These are phyloP conservation scores for Priceomyces carsonii DNA, from an alignment of 805 yeast genomes.

Conservation along the genomic window DNA sequence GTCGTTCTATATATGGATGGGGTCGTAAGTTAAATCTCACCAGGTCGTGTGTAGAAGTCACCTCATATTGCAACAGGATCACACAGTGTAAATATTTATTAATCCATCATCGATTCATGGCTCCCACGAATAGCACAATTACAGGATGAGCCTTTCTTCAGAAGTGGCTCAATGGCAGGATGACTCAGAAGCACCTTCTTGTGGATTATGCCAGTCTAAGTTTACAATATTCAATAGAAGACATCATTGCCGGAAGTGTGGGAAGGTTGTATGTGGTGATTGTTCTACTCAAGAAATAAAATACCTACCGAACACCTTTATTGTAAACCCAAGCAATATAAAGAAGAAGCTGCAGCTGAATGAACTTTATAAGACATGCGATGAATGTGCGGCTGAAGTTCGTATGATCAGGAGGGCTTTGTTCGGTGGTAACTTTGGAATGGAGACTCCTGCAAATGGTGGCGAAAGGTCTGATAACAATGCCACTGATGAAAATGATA, in stretches of 20 bases:
- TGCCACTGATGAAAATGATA: constrained; percentile 2
- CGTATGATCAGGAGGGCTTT: constrained; percentile 48
- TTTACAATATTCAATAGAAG: constrained; percentile 68
- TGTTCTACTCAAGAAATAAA: constrained; percentile 58
- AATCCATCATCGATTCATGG: no score
- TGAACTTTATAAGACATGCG: constrained; percentile 73
- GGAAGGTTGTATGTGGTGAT: constrained; percentile 69
- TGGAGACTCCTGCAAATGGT: background rate
- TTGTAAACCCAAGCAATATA: constrained; percentile 55
- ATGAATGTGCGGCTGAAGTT: constrained; percentile 66
- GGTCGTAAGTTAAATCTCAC: no score
- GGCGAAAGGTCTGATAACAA: constrained; percentile 14
- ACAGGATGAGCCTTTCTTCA: constrained; percentile 3
- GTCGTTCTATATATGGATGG: no score
- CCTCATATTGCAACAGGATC: no score
- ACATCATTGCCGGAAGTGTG: constrained; percentile 85
- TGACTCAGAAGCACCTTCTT: constrained; percentile 52
- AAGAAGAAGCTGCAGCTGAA: constrained; percentile 49
- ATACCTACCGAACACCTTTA: constrained; percentile 60
- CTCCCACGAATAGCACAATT: no score
- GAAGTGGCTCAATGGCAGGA: constrained; percentile 65
- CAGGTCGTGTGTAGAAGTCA: no score
- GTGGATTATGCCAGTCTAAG: constrained; percentile 53
- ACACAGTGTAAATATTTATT: no score
- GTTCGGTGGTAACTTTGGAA: constrained; percentile 8